Evolutionary conservation across 108 stramenopile species (phyloP).

Genomic region (Fragilaria crotonensis): DNA sequence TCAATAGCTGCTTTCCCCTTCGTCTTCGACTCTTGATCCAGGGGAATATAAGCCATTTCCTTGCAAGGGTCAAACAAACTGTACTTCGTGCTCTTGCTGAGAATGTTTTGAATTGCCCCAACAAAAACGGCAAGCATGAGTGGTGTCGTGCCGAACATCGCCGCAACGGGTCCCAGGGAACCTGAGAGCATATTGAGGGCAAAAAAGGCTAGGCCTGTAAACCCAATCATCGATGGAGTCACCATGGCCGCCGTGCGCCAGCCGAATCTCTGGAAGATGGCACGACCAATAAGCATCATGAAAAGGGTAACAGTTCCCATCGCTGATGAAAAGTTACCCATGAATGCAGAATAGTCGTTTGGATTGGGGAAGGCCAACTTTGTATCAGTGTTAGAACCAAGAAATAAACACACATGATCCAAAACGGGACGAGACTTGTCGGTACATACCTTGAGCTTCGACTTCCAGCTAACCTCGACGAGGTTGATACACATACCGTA

Average conservation of each 20-base stretch:
- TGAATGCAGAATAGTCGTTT: slow-evolving; percentile 96
- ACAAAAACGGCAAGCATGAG: slow-evolving; percentile 93
- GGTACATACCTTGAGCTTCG: slow-evolving; percentile 78
- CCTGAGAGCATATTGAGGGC: slow-evolving; percentile 77
- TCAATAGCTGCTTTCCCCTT: slow-evolving; percentile 99
- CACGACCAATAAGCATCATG: slow-evolving; percentile 94
- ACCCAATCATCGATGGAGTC: slow-evolving; percentile 91
- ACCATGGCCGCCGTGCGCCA: slow-evolving; percentile 91
- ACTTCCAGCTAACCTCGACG: slow-evolving; percentile 99
- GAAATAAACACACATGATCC: no score
- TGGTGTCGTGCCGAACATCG: slow-evolving; percentile 83
- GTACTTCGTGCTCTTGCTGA: slow-evolving; percentile 93
- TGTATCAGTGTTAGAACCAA: no score
- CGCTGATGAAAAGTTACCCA: slow-evolving; percentile 96
- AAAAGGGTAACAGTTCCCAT: slow-evolving; percentile 91
- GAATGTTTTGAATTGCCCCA: slow-evolving; percentile 95
- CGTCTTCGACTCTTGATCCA: slow-evolving; percentile 95
- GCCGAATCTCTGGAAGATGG: slow-evolving; percentile 90
- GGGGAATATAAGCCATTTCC: slow-evolving; percentile 99
- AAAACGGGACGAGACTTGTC: no score
- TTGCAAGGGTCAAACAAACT: slow-evolving; percentile 97
- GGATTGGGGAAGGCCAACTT: slow-evolving; percentile 91
- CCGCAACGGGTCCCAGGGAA: slow-evolving; percentile 66
- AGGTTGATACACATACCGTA: slow-evolving; percentile 99
- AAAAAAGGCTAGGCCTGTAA: slow-evolving; percentile 91